Percentiles rank a stretch among this genome's conserved stretches.
Evolutionary conservation across 345 rosid species (phyloP).

Genomic region (Arabidopsis suecica): DNA sequence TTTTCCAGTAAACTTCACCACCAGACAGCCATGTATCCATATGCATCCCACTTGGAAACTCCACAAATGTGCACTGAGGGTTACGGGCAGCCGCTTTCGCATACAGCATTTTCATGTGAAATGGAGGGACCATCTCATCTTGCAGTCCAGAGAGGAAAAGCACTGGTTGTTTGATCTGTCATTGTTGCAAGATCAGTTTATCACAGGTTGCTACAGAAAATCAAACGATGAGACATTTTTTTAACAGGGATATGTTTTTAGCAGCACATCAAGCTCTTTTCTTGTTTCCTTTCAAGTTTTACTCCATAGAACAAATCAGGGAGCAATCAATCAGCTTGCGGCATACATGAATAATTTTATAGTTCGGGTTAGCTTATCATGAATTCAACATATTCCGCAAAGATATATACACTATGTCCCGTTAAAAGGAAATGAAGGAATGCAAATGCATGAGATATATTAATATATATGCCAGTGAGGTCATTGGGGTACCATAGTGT

Average conservation of each 20-base stretch:
- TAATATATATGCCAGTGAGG: not conserved
- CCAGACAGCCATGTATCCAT: constrained; percentile 98
- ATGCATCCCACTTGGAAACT: constrained; percentile 95
- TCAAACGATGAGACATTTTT: not conserved
- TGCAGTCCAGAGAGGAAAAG: constrained; percentile 95
- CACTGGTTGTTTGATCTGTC: constrained; percentile 88
- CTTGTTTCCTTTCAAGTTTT: not conserved
- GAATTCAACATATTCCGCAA: not conserved
- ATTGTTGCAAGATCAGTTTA: constrained; percentile 33
- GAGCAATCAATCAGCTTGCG: not conserved
- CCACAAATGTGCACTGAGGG: constrained; percentile 70
- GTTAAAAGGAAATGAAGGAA: not conserved
- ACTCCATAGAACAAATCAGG: not conserved
- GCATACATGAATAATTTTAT: not conserved
- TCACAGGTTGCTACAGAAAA: constrained; percentile 9
- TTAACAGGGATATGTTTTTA: not conserved
- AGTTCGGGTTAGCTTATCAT: too few relatives aligned
- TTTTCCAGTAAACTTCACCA: constrained; percentile 90
- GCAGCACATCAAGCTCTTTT: not conserved
- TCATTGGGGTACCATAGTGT: not conserved
- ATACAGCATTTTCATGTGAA: constrained; percentile 90
- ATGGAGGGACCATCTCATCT: constrained; percentile 99
- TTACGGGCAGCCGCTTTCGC: constrained; percentile 89
- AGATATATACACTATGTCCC: not conserved
- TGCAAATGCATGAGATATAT: not conserved